Conservation (phyloP, 2,329 filamentous ascomycete genomes). For the Epichloe typhina region DNA sequence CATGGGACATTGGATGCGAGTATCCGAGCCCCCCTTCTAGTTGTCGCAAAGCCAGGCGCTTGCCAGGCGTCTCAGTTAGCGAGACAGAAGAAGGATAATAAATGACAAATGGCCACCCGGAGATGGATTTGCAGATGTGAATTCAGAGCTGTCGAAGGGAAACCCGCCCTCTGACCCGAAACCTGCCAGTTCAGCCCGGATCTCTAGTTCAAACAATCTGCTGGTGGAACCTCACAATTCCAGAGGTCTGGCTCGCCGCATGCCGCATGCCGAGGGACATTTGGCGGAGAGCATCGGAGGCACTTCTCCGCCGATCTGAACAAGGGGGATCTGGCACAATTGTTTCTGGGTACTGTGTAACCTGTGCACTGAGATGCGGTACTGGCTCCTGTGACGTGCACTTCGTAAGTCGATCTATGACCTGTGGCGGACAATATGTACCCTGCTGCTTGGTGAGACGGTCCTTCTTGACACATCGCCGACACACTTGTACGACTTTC, state of each 20-base stretch:
- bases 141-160: neutral
- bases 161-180: neutral
- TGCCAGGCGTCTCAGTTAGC: slow-evolving; percentile 7
- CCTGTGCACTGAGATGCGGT: slow-evolving; percentile 6
- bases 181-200: neutral
- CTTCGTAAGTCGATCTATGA: slow-evolving; percentile 1
- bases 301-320: neutral
- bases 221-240: slow-evolving; percentile 3
- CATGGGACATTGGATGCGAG: slow-evolving; percentile 3
- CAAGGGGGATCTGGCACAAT: neutral
- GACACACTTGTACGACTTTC: neutral
- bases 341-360: slow-evolving; percentile 2
- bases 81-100: slow-evolving; percentile 1
- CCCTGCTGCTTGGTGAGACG: neutral
- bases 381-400: neutral
- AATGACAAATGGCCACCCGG: neutral
- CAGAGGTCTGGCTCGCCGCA: slow-evolving; percentile 3
- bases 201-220: neutral
- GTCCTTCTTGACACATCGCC: neutral
- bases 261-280: neutral
- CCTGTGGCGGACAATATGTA: slow-evolving; percentile 1
- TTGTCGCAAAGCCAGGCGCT: neutral
- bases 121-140: neutral
- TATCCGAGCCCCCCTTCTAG: slow-evolving; percentile 2
- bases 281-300: neutral